phyloP scores from a whole-genome alignment of 2,329 filamentous ascomycete species.

The Akanthomyces uredinophilus region DNA sequence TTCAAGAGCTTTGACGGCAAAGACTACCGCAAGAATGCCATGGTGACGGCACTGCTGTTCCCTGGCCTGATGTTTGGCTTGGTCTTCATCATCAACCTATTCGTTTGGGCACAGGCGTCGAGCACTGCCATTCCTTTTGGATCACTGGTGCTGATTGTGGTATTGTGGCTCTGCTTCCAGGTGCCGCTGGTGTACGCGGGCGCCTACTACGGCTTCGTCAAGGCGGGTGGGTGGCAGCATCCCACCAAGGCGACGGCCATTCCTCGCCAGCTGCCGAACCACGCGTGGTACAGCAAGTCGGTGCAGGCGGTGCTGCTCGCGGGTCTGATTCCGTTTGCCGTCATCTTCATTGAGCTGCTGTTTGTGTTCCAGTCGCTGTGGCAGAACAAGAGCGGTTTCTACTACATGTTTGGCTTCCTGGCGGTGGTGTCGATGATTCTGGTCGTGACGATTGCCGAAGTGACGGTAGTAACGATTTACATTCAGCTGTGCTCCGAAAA shows the following conservation, averaged over 20 bases:
- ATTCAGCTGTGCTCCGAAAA: conserved; percentile 80
- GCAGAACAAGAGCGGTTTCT: conserved; percentile 88
- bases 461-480: conserved; percentile 79
- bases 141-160: conserved; percentile 65
- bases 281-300: conserved; percentile 69
- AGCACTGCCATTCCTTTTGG: conserved; percentile 82
- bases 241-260: conserved; percentile 71
- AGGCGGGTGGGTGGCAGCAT: conserved; percentile 67
- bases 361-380: conserved; percentile 84
- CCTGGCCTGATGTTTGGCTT: conserved; percentile 71
- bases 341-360: conserved; percentile 81
- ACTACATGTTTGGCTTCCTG: conserved; percentile 86
- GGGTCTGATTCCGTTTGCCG: conserved; percentile 76
- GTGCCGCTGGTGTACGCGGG: conserved; percentile 79
- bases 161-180: conserved; percentile 81
- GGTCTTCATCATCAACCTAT: conserved; percentile 77
- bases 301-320: conserved; percentile 63
- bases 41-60: conserved; percentile 72
- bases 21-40: conserved; percentile 68
- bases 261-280: conserved; percentile 67
- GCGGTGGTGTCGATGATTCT: conserved; percentile 68
- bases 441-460: conserved; percentile 72
- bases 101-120: conserved; percentile 85
- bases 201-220: conserved; percentile 69
- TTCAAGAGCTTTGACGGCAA: conserved; percentile 79